Base-by-base conservation (phyloP, 495 filamentous ascomycete species). In the Podospora australis region DNA sequence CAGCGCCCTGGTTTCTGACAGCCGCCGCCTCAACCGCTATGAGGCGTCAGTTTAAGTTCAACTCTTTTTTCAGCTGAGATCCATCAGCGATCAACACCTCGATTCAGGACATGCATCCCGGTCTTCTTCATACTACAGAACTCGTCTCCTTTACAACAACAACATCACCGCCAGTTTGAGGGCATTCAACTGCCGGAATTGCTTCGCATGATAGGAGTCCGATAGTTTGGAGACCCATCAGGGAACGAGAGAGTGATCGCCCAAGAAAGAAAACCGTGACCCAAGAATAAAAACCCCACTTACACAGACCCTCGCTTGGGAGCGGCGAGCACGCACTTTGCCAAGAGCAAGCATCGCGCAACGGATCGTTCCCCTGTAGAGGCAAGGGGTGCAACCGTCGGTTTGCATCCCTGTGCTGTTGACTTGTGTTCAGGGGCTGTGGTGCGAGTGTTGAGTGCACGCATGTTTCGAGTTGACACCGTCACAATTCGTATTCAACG, bases 381-480 rank as follows among this genome's bases (percentile, higher is more conserved):
- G 52, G 42, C 46, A 22, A 36, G 34, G 36, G 52, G 20, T 46
- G 51, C 46, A 39, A 49, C 51, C 16, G 0, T 13, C 32, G 44
- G 34, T 19, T 7, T 23, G 16, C 23, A 26, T 13, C 40, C 23
- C 40, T 11, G 13, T 40, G 17, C 6, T 23, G 17, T 40, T n/a
- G n/a, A n/a, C 9, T 23, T 40, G 17, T 36, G 2, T 17, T 36
- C 32, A 36, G 21, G 40, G 40, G 40, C 17, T 17, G n/a, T n/a
- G n/a, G n/a, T n/a, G n/a, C n/a, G n/a, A n/a, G n/a, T n/a, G 16
- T 14, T 46, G 23, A 20, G 4, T 35, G n/a, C n/a, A n/a, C n/a
- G n/a, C 26, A 19, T 39, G 52, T 55, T 55, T 55, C 52, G 52
- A 32, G 26, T 39, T 46, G 23, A 11, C 10, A 34, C 22, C 50